Conservation (phyloP, 495 filamentous ascomycete genomes). For the Rostrohypoxylon terebratum region DNA sequence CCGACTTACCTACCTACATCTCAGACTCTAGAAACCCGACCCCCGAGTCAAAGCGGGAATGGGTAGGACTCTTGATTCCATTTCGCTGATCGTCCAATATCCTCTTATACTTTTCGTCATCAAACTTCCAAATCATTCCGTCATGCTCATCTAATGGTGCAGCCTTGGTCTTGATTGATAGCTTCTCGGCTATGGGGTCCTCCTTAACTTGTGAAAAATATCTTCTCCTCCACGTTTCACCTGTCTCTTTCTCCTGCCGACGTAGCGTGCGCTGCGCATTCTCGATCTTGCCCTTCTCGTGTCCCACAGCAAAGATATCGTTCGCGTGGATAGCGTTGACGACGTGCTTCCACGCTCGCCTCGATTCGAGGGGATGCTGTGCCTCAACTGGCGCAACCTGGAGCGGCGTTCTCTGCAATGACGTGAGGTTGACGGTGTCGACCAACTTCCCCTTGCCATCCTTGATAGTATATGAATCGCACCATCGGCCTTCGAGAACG, state of each 20-base stretch:
- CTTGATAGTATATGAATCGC: conserved; percentile 74
- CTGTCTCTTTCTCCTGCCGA: conserved; percentile 74
- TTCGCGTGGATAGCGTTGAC: conserved; percentile 74
- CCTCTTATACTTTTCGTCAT: conserved; percentile 45
- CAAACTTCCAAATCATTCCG: conserved; percentile 51
- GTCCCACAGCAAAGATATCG: conserved; percentile 77
- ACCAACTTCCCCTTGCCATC: conserved; percentile 64
- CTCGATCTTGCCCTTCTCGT: conserved; percentile 82
- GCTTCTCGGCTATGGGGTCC: conserved; percentile 40
- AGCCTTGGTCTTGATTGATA: conserved; percentile 23
- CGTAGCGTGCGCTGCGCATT: conserved; percentile 80
- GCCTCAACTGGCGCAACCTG: conserved; percentile 74
- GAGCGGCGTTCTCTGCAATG: conserved; percentile 71
- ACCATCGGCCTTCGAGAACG: conserved; percentile 84
- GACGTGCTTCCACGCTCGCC: conserved; percentile 82
- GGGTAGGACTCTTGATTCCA: conserved; percentile 47
- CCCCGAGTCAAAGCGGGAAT: conserved; percentile 49
- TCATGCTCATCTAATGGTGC: conserved; percentile 8
- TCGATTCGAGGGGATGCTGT: conserved; percentile 81
- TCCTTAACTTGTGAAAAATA: conserved; percentile 68
- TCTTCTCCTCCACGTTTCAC: conserved; percentile 75
- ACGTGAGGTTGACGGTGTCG: conserved; percentile 70
- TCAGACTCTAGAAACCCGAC: conserved; percentile 39
- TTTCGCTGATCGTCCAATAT: conserved; percentile 29
- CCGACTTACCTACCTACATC: neutral